Percentiles rank a stretch among this genome's conserved stretches.
These are phyloP conservation scores for Phytophthora chlamydospora DNA, from an alignment of 352 stramenopile genomes.

Conservation along the genomic window DNA sequence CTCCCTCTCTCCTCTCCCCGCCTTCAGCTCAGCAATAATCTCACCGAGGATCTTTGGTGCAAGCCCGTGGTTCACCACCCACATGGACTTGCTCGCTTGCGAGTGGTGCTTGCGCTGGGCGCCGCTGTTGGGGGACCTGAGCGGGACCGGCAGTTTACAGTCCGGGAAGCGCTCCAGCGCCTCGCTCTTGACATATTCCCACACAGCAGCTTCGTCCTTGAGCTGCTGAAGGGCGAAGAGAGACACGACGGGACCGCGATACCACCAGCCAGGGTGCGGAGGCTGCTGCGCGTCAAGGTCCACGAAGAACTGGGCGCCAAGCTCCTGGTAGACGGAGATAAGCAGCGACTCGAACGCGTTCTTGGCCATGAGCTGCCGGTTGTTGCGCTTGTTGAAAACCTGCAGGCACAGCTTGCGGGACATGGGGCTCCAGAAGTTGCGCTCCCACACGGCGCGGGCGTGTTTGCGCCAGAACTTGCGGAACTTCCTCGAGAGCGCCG, in stretches of 20 bases:
- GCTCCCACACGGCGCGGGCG: conserved; percentile 54
- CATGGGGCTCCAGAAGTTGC: conserved; percentile 54
- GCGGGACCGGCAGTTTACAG: conserved; percentile 45
- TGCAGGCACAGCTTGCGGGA: conserved; percentile 14
- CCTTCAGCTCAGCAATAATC: conserved; percentile 29
- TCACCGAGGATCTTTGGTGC: conserved; percentile 17
- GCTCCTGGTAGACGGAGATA: conserved; percentile 25
- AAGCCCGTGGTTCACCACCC: conserved; percentile 27
- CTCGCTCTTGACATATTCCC: conserved; percentile 45
- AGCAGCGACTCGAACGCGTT: conserved; percentile 45
- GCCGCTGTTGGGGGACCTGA: conserved; percentile 40
- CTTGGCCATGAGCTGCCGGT: conserved; percentile 44
- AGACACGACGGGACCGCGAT: conserved; percentile 44
- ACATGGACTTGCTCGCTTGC: conserved; percentile 34
- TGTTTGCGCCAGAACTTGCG: conserved; percentile 46
- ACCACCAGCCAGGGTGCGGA: conserved; percentile 64
- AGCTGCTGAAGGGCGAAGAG: conserved; percentile 33
- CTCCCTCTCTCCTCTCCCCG: not conserved
- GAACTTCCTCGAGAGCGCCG: conserved; percentile 30
- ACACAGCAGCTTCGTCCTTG: conserved; percentile 37
- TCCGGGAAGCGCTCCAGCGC: conserved; percentile 45
- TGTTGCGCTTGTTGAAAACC: conserved; percentile 29
- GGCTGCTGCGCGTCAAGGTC: conserved; percentile 39
- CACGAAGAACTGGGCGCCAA: conserved; percentile 56
- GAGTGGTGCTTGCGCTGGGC: conserved; percentile 23